Evolutionary conservation across 257 asterid genomes (phyloP).

Genomic region (Nicotiana paniculata): DNA sequence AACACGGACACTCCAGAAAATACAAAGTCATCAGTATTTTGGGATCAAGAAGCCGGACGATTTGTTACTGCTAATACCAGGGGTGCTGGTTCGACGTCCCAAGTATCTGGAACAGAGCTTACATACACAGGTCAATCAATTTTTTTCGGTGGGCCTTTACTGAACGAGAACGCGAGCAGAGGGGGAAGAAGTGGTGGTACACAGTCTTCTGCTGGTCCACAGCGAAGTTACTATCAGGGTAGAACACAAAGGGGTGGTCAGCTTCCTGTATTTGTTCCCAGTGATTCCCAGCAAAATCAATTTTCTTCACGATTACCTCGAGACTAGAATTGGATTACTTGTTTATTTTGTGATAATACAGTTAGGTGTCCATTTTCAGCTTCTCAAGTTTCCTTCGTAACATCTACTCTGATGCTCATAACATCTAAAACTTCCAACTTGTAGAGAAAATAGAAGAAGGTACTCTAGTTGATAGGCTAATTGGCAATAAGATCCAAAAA

Average conservation of each 20-base stretch:
- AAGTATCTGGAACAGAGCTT: constrained; percentile 58
- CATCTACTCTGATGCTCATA: background rate
- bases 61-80: constrained; percentile 49
- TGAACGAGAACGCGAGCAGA: constrained; percentile 42
- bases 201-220: constrained; percentile 20
- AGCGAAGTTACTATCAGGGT: constrained; percentile 64
- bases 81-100: constrained; percentile 45
- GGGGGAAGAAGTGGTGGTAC: constrained; percentile 34
- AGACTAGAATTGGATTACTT: constrained; percentile 14
- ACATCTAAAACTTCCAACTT: background rate
- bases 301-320: constrained; percentile 40
- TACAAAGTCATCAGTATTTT: constrained; percentile 56
- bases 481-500: background rate
- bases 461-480: background rate
- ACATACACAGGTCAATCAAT: constrained; percentile 82
- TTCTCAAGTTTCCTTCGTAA: background rate
- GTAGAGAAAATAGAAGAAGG: background rate
- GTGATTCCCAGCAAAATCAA: constrained; percentile 70
- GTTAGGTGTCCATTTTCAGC: constrained; percentile 19
- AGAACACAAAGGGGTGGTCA: constrained; percentile 86
- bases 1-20: constrained; percentile 25
- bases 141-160: constrained; percentile 80
- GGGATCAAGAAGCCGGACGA: constrained; percentile 87
- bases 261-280: constrained; percentile 89
- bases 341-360: background rate